Evolutionary conservation across 768 basidiomycete species (phyloP).

Genomic region (Mycena leptocephala): DNA sequence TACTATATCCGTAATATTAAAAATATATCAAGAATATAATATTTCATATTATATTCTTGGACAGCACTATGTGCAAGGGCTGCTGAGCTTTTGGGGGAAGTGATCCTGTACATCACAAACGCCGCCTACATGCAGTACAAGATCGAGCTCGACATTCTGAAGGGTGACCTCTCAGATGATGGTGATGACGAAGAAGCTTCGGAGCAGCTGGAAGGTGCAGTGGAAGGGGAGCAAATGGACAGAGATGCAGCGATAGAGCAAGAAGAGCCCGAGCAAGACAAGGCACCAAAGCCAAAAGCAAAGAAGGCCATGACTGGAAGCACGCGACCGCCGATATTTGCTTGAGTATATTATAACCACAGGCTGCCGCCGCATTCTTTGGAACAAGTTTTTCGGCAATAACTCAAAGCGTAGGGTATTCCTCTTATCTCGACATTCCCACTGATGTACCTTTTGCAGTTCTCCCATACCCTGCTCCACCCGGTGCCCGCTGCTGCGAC

Average conservation of each 20-base stretch:
- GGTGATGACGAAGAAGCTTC: background rate
- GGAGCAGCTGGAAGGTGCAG: background rate
- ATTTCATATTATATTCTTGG: too few species aligned
- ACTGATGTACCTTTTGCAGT: slow-evolving; percentile 3
- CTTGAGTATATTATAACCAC: slow-evolving; percentile 17
- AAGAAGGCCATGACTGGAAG: slow-evolving; percentile 18
- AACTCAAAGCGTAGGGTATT: slow-evolving; percentile 1
- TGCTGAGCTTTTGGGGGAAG: slow-evolving; percentile 14
- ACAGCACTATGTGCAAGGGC: background rate
- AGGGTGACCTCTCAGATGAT: background rate
- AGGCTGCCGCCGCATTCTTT: slow-evolving; percentile 17
- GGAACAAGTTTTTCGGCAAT: slow-evolving; percentile 27
- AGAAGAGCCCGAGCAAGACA: background rate
- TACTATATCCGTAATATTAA: background rate
- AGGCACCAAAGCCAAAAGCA: background rate
- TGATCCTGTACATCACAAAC: slow-evolving; percentile 11
- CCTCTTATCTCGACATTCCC: background rate
- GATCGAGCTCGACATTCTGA: too few species aligned
- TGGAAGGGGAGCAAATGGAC: slow-evolving; percentile 12
- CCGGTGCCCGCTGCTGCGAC: slow-evolving; percentile 28
- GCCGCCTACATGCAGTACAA: slow-evolving; percentile 21
- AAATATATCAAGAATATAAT: too few species aligned
- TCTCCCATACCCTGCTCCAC: background rate
- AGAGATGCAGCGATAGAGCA: slow-evolving; percentile 6
- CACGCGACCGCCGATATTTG: slow-evolving; percentile 13